Percentiles rank a stretch among this genome's conserved stretches.
These are phyloP conservation scores for Seiridium cupressi DNA, from an alignment of 2,329 filamentous ascomycete genomes.

Conservation along the genomic window DNA sequence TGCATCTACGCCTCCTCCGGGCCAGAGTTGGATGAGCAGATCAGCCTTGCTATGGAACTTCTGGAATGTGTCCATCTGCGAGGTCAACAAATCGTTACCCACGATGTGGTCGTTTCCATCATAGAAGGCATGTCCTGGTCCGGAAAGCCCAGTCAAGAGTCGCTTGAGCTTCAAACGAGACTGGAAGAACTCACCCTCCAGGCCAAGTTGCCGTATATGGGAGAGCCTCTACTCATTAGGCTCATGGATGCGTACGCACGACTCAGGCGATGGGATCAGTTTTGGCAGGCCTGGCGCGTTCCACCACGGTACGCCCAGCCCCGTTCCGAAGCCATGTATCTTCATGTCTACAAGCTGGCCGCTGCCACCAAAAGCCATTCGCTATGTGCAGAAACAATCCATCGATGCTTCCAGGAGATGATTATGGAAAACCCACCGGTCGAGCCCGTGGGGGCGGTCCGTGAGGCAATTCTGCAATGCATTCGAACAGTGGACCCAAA, in stretches of 20 bases:
- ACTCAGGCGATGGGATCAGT: slow-evolving; percentile 49
- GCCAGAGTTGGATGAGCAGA: slow-evolving; percentile 20
- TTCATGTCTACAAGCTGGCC: slow-evolving; percentile 48
- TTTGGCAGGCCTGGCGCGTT: slow-evolving; percentile 61
- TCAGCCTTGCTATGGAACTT: slow-evolving; percentile 40
- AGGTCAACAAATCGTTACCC: slow-evolving; percentile 38
- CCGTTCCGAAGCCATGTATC: slow-evolving; percentile 55
- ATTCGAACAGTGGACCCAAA: slow-evolving; percentile 52
- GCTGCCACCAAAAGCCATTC: slow-evolving; percentile 39
- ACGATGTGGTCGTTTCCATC: slow-evolving; percentile 48
- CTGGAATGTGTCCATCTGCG: slow-evolving; percentile 44
- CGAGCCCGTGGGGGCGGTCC: slow-evolving; percentile 39
- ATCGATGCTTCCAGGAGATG: slow-evolving; percentile 61
- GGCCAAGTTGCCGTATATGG: slow-evolving; percentile 34
- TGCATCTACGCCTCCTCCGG: slow-evolving; percentile 31
- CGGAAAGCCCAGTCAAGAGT: slow-evolving; percentile 26
- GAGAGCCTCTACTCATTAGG: slow-evolving; percentile 32
- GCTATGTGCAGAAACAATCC: slow-evolving; percentile 45
- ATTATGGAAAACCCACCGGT: slow-evolving; percentile 51
- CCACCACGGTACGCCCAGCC: slow-evolving; percentile 46
- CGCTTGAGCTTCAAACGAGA: slow-evolving; percentile 39
- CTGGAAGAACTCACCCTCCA: slow-evolving; percentile 44
- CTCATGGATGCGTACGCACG: slow-evolving; percentile 46
- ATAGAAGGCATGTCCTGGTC: slow-evolving; percentile 38
- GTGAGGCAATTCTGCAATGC: slow-evolving; percentile 49